phyloP scores from a whole-genome alignment of 495 filamentous ascomycete genomes.

The Halenospora varia region DNA sequence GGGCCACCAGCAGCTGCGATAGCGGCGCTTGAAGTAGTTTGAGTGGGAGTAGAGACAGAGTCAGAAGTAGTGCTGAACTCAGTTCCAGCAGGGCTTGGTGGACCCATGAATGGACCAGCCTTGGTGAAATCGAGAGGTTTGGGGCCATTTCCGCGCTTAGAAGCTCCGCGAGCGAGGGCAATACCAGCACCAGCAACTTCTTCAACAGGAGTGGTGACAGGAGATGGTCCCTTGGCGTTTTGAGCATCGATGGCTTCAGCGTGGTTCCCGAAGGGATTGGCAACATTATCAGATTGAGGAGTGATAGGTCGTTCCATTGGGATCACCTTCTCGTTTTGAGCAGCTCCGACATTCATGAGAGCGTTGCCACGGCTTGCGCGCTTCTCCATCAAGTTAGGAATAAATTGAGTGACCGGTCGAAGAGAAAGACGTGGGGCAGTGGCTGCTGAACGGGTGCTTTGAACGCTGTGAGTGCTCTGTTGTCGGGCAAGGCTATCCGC shows the following conservation, averaged over 20 bases:
- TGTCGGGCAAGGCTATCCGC: conserved; percentile 35
- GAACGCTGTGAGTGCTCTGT: conserved; percentile 24
- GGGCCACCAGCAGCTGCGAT: conserved; percentile 55
- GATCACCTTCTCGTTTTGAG: conserved; percentile 12
- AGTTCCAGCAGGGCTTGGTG: conserved; percentile 54
- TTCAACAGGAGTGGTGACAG: conserved; percentile 1
- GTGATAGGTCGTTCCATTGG: conserved; percentile 38
- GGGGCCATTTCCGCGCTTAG: conserved; percentile 28
- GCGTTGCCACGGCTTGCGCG: conserved; percentile 43
- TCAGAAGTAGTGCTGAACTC: conserved; percentile 53
- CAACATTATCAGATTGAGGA: conserved; percentile 28
- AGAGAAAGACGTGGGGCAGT: conserved; percentile 75
- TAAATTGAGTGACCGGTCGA: conserved; percentile 83
- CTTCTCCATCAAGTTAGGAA: conserved; percentile 55
- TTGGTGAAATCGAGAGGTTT: conserved; percentile 42
- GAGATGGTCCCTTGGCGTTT: conserved; percentile 22
- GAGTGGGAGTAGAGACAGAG: conserved; percentile 41
- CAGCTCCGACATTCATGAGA: conserved; percentile 19
- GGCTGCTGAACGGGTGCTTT: conserved; percentile 29
- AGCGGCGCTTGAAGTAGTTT: conserved; percentile 40
- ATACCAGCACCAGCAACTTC: conserved; percentile 8
- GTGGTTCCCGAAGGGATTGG: conserved; percentile 47
- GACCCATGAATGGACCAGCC: conserved; percentile 24
- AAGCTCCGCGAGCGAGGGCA: conserved; percentile 28
- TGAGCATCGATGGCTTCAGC: conserved; percentile 29